Conservation (phyloP, 371 early-diverging fungal genomes). For the Haplosporangium sp. region DNA sequence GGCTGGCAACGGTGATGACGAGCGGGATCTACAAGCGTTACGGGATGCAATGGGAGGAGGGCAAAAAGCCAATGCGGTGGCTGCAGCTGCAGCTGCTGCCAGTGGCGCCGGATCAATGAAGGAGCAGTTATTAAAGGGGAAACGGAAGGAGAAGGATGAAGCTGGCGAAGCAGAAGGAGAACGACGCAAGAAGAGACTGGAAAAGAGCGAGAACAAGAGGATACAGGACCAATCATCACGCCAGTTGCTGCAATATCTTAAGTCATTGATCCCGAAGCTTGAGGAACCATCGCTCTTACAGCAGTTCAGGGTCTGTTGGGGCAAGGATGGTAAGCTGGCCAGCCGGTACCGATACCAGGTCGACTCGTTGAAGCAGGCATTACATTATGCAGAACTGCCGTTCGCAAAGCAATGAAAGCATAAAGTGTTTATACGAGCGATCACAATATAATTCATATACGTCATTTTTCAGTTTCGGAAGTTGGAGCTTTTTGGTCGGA, state of each 20-base stretch:
- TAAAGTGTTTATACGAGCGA: not conserved
- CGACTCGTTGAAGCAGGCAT: conserved; percentile 47
- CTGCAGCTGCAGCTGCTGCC: not conserved
- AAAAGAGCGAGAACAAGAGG: not conserved
- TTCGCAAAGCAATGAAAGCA: conserved; percentile 11
- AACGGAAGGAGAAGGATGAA: conserved; percentile 11
- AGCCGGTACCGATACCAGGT: conserved; percentile 38
- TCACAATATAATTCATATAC: not conserved
- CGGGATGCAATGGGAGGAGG: conserved; percentile 25
- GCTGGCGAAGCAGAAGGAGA: conserved; percentile 1
- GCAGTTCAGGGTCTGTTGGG: conserved; percentile 40
- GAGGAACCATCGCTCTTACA: conserved; percentile 30
- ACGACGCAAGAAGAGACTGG: not conserved
- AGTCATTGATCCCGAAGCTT: conserved; percentile 27
- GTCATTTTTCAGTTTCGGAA: no score
- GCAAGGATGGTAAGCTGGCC: conserved; percentile 37
- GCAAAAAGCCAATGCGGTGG: not conserved
- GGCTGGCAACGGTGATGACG: conserved; percentile 28
- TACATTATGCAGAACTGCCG: conserved; percentile 44
- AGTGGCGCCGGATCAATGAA: conserved; percentile 17
- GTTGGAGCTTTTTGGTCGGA: not conserved
- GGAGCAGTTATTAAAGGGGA: conserved; percentile 19
- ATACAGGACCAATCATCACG: conserved; percentile 19
- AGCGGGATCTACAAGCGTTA: conserved; percentile 24
- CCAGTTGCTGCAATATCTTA: conserved; percentile 25